A percentile compares a stretch with the other conserved stretches of the same genome.
These are phyloP conservation scores for Aureoboletus auriporus DNA, from an alignment of 768 basidiomycete genomes.

Conservation along the genomic window DNA sequence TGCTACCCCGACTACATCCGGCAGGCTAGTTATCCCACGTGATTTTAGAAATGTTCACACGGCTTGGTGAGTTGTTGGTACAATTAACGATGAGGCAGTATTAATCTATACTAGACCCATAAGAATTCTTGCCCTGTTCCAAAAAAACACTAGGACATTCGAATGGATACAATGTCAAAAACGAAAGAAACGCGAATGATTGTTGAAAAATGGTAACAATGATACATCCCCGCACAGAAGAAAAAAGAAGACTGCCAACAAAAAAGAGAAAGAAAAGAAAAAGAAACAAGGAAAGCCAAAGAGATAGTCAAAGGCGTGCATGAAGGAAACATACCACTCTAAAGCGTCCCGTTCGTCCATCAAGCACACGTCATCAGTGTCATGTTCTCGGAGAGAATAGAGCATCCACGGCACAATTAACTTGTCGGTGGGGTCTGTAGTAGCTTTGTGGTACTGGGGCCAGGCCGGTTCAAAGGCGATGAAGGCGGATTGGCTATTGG, in stretches of 20 bases:
- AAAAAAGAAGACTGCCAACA: background rate
- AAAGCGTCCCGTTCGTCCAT: constrained; percentile 22
- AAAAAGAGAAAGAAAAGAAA: background rate
- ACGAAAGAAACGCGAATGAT: background rate
- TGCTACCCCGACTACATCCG: background rate
- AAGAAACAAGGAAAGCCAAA: background rate
- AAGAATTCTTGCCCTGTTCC: constrained; percentile 16
- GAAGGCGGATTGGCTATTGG: constrained; percentile 14
- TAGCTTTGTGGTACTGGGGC: constrained; percentile 18
- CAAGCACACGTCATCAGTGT: constrained; percentile 7
- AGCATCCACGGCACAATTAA: constrained; percentile 4
- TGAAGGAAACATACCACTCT: constrained; percentile 12
- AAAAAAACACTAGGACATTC: constrained; percentile 11
- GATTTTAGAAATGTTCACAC: constrained; percentile 5
- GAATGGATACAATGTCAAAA: constrained; percentile 14
- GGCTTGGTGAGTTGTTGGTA: constrained; percentile 7
- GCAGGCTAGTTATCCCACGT: constrained; percentile 13
- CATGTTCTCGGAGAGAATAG: constrained; percentile 10
- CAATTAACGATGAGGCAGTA: constrained; percentile 25
- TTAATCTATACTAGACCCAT: constrained; percentile 27
- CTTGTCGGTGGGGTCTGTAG: constrained; percentile 16
- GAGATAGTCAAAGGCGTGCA: constrained; percentile 3
- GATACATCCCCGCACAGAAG: constrained; percentile 7
- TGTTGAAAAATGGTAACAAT: constrained; percentile 1
- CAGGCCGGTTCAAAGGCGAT: constrained; percentile 21